Conservation (phyloP, 2,329 filamentous ascomycete species). For the Delphinella strobiligena region DNA sequence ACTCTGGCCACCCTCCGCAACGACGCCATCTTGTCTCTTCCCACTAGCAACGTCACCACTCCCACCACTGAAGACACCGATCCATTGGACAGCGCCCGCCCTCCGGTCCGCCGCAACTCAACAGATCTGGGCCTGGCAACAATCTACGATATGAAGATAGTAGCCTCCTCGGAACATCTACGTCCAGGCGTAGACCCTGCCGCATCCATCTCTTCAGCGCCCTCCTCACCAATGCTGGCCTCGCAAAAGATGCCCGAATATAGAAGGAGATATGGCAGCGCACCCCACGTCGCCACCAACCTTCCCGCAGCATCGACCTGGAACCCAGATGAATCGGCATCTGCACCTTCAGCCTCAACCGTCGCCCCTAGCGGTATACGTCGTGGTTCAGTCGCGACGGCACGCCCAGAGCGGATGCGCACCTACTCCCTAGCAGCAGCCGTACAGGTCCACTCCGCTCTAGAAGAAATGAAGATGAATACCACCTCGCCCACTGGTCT, state of each 20-base stretch:
- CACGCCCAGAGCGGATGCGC: conserved; percentile 9
- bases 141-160: conserved; percentile 60
- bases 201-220: conserved; percentile 13
- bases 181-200: conserved; percentile 37
- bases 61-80: conserved; percentile 1
- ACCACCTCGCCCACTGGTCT: conserved; percentile 1
- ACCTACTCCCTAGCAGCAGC: conserved; percentile 6
- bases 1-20: conserved; percentile 68
- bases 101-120: conserved; percentile 24
- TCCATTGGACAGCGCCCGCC: conserved; percentile 13
- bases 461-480: background rate
- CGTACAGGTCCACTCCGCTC: conserved; percentile 1
- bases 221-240: conserved; percentile 18
- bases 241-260: conserved; percentile 17
- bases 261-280: conserved; percentile 15
- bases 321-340: conserved; percentile 20
- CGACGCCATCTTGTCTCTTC: conserved; percentile 13
- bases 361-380: conserved; percentile 29
- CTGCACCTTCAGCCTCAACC: conserved; percentile 19
- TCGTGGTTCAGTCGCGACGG: conserved; percentile 19
- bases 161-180: conserved; percentile 66
- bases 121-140: conserved; percentile 36
- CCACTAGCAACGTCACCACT: background rate
- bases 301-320: conserved; percentile 10
- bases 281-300: conserved; percentile 13